These are phyloP conservation scores for Aspergillus sp. DNA, from an alignment of 2,329 filamentous ascomycete species.

Conservation along the genomic window DNA sequence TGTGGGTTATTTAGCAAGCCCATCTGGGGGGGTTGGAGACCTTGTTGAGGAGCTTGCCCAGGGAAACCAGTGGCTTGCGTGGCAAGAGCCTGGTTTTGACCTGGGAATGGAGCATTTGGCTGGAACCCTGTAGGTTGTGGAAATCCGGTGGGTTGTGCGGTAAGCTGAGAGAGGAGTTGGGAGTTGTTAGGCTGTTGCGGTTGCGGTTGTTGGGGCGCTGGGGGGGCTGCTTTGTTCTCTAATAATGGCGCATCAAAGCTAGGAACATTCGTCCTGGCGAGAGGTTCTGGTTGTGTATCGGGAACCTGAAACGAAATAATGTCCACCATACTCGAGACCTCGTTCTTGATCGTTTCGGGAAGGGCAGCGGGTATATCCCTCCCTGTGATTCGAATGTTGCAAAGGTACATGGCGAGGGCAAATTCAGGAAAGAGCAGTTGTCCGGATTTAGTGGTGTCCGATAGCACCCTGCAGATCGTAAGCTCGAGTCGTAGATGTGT, in stretches of 20 bases:
- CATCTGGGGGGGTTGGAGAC: constrained; percentile 67
- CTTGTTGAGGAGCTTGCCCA: constrained; percentile 49
- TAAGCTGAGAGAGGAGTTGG: constrained; percentile 58
- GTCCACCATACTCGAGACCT: constrained; percentile 99
- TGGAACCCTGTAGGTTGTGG: constrained; percentile 62
- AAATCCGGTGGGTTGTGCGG: constrained; percentile 53
- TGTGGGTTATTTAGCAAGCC: constrained; percentile 72
- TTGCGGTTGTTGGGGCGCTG: constrained; percentile 64
- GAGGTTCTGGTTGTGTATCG: constrained; percentile 63
- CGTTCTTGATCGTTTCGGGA: constrained; percentile 87
- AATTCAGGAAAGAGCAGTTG: constrained; percentile 98
- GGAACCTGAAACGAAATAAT: constrained; percentile 94
- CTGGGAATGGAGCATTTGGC: constrained; percentile 51
- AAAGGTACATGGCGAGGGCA: constrained; percentile 96
- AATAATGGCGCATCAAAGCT: constrained; percentile 63
- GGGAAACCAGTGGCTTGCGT: constrained; percentile 46
- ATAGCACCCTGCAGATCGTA: constrained; percentile 67
- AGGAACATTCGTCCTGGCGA: constrained; percentile 65
- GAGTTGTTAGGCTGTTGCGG: constrained; percentile 70
- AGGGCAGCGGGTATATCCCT: constrained; percentile 73
- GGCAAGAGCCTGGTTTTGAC: constrained; percentile 33
- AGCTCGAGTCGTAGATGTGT: not conserved
- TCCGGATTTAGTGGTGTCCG: constrained; percentile 93
- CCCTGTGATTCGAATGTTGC: constrained; percentile 87
- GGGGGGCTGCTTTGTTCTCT: constrained; percentile 50